Base-by-base conservation (phyloP, 2,329 filamentous ascomycete genomes). In the Knufia petricola region DNA sequence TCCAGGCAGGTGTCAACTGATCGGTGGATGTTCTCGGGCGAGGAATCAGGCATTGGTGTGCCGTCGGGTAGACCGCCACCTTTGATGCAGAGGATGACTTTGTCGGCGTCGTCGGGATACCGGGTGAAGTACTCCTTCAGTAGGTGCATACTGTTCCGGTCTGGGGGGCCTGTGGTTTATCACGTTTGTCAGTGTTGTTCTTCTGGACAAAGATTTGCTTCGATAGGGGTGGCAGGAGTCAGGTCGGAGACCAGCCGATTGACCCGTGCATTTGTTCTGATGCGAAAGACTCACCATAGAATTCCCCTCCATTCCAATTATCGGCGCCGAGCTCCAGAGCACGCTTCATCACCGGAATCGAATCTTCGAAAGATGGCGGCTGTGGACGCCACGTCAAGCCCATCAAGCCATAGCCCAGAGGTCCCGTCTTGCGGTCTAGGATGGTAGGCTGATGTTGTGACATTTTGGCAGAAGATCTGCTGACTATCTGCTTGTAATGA, bases 221-320 rank as follows among this genome's bases (percentile, higher is more conserved):
- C 12, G 26, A 28, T 6, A 28, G 26, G 26, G 26, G 12, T 28
- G 26, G 6, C 6, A 28, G 26, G 26, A 28, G 26, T 28, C 26
- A 6, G 6, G 26, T 12, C n/a, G n/a, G n/a, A n/a, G n/a, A n/a
- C n/a, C n/a, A n/a, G n/a, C n/a, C n/a, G n/a, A n/a, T n/a, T n/a
- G n/a, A n/a, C n/a, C n/a, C n/a, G n/a, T n/a, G n/a, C 6, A 28
- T 28, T 6, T 28, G 26, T 6, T 28, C 12, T 6, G 12, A 12
- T 28, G 12, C 12, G 26, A 12, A 28, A 6, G 13, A 31, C 41
- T 30, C 13, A 32, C 81, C 81, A 64, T 85, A 85, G 59, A 84
- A 75, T 59, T 83, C 78, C 53, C 72, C 80, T 31, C 70, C 79
- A 57, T 82, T 83, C 78, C 79, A 84, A 58, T 73, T 67, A 51